Base-by-base conservation (phyloP, 2,329 filamentous ascomycete genomes). In the Onygena corvina region DNA sequence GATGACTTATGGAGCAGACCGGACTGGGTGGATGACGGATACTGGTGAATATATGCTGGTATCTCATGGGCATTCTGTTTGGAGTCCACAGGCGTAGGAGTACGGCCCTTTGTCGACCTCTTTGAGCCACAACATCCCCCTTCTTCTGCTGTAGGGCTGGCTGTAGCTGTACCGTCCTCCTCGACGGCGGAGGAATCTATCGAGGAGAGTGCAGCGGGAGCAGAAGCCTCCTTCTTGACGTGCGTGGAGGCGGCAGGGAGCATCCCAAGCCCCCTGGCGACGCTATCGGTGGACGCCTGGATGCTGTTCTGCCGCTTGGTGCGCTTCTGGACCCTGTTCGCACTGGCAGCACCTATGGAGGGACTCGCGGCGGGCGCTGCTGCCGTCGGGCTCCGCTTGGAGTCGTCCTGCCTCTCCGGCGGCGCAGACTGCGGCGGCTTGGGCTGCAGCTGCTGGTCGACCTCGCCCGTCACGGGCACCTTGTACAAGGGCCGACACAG, bases 401-500 rank as follows among this genome's bases (percentile, higher is more conserved):
- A n/a, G n/a, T n/a, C n/a, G n/a, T n/a, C n/a, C n/a, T n/a, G n/a
- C n/a, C n/a, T n/a, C n/a, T n/a, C n/a, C n/a, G n/a, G n/a, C n/a
- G n/a, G n/a, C n/a, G n/a, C n/a, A n/a, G n/a, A n/a, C 12, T 40
- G 42, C 11, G 47, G 44, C 14, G 35, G 20, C 18, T 44, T 35
- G 7, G 34, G 36, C 12, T 30, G 20, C 33, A 34, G 40, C 49
- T 50, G 30, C 23, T 57, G 52, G 6, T 54, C 50, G 31, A 59
- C 34, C 5, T 62, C 60, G 40, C 56, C 48, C 36, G 55, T 53
- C 16, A 56, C 54, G 8, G 63, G 62, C 2, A 69, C 64, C 51
- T 66, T 60, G 53, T 69, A 69, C 11, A 69, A 54, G 16, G 67
- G 67, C 47, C 67, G 59, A 52, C 67, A 70, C 33, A 69, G 49